phyloP scores from a whole-genome alignment of 306 rosid species.

The Arachis hypogaea region DNA sequence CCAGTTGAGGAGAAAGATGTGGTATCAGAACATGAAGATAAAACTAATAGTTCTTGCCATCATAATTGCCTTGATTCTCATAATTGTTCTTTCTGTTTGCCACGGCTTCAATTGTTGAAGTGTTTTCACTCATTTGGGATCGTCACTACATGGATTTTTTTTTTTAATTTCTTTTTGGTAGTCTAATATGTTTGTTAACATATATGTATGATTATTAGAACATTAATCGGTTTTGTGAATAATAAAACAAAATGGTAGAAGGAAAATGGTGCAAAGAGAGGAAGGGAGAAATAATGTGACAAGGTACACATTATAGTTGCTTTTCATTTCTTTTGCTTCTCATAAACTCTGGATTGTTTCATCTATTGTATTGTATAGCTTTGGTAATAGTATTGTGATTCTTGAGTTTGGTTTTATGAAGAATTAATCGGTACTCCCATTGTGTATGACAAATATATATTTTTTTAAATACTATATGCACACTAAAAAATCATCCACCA shows the following conservation, averaged over 20 bases:
- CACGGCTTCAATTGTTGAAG: slow-evolving; percentile 56
- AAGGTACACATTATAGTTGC: background rate
- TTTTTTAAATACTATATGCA: too few species aligned
- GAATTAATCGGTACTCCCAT: background rate
- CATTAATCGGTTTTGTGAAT: background rate
- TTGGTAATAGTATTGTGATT: slow-evolving; percentile 9
- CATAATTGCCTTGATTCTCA: slow-evolving; percentile 67
- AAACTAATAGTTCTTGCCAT: slow-evolving; percentile 71
- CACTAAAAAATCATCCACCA: too few species aligned
- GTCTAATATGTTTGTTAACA: slow-evolving; percentile 4
- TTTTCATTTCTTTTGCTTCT: slow-evolving; percentile 6
- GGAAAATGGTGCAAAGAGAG: slow-evolving; percentile 3
- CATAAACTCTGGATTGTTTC: slow-evolving; percentile 6
- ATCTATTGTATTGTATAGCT: slow-evolving; percentile 1
- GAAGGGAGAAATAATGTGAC: background rate
- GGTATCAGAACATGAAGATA: slow-evolving; percentile 77
- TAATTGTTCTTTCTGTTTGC: slow-evolving; percentile 65
- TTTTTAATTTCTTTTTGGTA: background rate
- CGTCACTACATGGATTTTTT: background rate
- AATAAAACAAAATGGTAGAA: background rate
- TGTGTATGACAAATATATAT: background rate
- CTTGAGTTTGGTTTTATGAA: background rate
- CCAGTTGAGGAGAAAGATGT: slow-evolving; percentile 72
- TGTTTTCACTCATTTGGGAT: slow-evolving; percentile 7
- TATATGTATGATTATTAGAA: slow-evolving; percentile 5